A percentile compares a stretch with the other conserved stretches of the same genome.
phyloP scores from a whole-genome alignment of 2,329 filamentous ascomycete species.

The Aulographum hederae region DNA sequence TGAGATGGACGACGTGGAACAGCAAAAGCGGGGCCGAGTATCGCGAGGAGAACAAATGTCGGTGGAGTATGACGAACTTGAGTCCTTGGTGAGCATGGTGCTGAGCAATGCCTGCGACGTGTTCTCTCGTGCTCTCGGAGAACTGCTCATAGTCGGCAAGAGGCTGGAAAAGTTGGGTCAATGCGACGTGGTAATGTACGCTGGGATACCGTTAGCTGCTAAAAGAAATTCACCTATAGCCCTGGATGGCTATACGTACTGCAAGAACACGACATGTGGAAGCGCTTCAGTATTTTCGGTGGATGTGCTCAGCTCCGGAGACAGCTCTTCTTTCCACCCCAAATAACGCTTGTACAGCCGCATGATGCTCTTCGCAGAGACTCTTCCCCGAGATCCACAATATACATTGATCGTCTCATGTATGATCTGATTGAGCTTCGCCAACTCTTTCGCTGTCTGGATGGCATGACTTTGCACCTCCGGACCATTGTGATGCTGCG shows the following conservation, averaged over 20 bases:
- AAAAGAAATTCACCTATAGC: too few species aligned
- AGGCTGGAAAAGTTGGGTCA: not conserved
- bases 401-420: conserved; percentile 10
- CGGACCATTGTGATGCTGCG: conserved; percentile 7
- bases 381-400: conserved; percentile 8
- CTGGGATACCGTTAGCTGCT: not conserved
- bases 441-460: conserved; percentile 8
- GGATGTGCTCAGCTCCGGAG: conserved; percentile 6
- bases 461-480: conserved; percentile 9
- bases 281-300: conserved; percentile 6
- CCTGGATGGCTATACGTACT: conserved; percentile 10
- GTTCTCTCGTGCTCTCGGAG: not conserved
- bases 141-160: not conserved
- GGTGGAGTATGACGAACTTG: conserved; percentile 7
- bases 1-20: conserved; percentile 11
- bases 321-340: conserved; percentile 9
- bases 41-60: conserved; percentile 8
- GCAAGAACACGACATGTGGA: conserved; percentile 12
- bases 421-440: conserved; percentile 9
- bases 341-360: conserved; percentile 8
- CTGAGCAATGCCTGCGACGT: not conserved
- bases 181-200: not conserved
- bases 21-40: conserved; percentile 10
- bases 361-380: conserved; percentile 8
- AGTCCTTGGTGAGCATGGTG: conserved; percentile 6